These are phyloP conservation scores for Phaeophleospora eucalypticola DNA, from an alignment of 2,329 filamentous ascomycete genomes.

Conservation along the genomic window DNA sequence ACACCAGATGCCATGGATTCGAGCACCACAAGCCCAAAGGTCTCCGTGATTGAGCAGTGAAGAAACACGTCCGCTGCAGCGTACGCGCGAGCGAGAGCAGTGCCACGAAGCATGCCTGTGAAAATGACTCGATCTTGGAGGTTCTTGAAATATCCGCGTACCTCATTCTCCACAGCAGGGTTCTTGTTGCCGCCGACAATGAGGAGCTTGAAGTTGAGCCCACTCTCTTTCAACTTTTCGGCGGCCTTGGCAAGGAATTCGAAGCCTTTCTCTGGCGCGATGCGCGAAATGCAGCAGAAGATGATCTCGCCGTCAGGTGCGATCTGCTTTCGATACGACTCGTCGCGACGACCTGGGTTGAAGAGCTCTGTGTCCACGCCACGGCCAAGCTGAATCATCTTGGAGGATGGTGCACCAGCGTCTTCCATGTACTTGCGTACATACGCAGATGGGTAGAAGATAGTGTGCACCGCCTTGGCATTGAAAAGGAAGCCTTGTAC, in stretches of 20 bases:
- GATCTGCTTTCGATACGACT: conserved; percentile 50
- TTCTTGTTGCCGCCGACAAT: conserved; percentile 67
- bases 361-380: conserved; percentile 64
- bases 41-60: conserved; percentile 68
- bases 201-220: conserved; percentile 59
- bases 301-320: conserved; percentile 62
- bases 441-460: conserved; percentile 65
- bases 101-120: conserved; percentile 60
- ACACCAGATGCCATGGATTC: conserved; percentile 69
- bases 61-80: conserved; percentile 66
- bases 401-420: conserved; percentile 53
- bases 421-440: conserved; percentile 58
- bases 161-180: conserved; percentile 56
- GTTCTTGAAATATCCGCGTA: conserved; percentile 56
- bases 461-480: conserved; percentile 57
- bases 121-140: conserved; percentile 59
- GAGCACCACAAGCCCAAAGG: conserved; percentile 66
- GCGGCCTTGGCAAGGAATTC: conserved; percentile 60
- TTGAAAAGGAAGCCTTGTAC: conserved; percentile 66
- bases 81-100: conserved; percentile 60
- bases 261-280: conserved; percentile 69
- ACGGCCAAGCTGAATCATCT: conserved; percentile 59
- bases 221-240: conserved; percentile 51
- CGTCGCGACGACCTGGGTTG: conserved; percentile 51
- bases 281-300: conserved; percentile 61